phyloP scores from a whole-genome alignment of 805 yeast species.

The Candida pseudoglaebosa region DNA sequence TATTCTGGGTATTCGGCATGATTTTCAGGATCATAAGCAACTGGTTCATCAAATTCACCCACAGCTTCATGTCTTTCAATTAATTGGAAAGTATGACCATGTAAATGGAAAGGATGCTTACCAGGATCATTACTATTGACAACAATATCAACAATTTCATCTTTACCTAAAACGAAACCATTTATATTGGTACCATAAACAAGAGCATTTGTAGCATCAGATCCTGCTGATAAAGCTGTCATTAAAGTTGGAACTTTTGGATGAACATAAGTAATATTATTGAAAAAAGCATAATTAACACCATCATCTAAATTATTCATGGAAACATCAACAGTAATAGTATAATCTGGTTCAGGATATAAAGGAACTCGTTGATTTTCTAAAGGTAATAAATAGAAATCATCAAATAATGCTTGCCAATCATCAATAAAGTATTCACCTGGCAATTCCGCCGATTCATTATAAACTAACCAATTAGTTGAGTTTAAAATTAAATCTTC shows the following conservation, averaged over 20 bases:
- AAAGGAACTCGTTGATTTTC: slow-evolving; percentile 43
- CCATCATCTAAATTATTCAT: slow-evolving; percentile 75
- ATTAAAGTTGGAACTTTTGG: slow-evolving; percentile 72
- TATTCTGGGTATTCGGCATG: slow-evolving; percentile 47
- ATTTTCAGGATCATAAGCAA: slow-evolving; percentile 35
- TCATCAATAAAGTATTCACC: slow-evolving; percentile 24
- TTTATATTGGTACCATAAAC: slow-evolving; percentile 75
- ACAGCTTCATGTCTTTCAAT: slow-evolving; percentile 49
- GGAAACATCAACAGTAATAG: slow-evolving; percentile 52
- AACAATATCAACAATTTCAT: slow-evolving; percentile 70
- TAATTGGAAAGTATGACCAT: slow-evolving; percentile 69
- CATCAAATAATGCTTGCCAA: slow-evolving; percentile 54
- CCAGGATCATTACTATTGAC: slow-evolving; percentile 78
- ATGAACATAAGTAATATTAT: slow-evolving; percentile 56
- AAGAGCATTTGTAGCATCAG: slow-evolving; percentile 47
- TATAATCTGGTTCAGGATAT: slow-evolving; percentile 59
- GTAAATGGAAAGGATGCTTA: slow-evolving; percentile 76
- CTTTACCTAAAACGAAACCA: slow-evolving; percentile 53
- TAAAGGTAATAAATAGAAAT: slow-evolving; percentile 67
- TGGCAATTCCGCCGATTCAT: slow-evolving; percentile 22
- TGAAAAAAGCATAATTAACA: slow-evolving; percentile 72
- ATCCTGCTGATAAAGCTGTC: slow-evolving; percentile 61
- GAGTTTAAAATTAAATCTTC: slow-evolving; percentile 47
- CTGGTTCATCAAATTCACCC: slow-evolving; percentile 54
- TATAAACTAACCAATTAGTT: slow-evolving; percentile 55